Base-by-base conservation (phyloP, 176 grass and related monocot genomes). In the Ampelocalamus luodianensis region DNA sequence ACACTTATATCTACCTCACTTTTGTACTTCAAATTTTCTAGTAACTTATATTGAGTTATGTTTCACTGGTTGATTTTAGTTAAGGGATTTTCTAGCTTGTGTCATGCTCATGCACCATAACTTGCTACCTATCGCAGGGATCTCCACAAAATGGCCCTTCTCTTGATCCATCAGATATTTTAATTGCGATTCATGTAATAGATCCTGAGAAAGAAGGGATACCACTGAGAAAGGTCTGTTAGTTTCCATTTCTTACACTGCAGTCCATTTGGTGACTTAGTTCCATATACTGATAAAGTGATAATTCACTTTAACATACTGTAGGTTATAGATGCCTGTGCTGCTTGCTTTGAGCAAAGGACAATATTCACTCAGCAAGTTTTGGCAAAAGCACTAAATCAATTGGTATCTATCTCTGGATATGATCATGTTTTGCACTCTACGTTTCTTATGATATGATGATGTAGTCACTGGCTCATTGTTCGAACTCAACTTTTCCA, bases 111-210 rank as follows among this genome's bases (percentile, higher is more conserved):
- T 34, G 32, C 32, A 37, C 36, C 20, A 62, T 46, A 75, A 77
- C 46, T 82, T 90, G 27, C 60, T 78, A 29, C 38, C 48, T 89
- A 24, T 74, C 14, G 12, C 73, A 94, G 93, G 90, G 93, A 73
- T 90, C 93, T 60, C 71, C 96, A 20, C 88, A 88, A 64, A 90
- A 73, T 98, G 87, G 79, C 36, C 86, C 93, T 79, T 90, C 72
- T 76, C 93, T 95, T 74, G 88, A 89, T 37, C 93, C 93, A 75
- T 93, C 96, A 71, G 96, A 95, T 88, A 87, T 98, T 87, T 89
- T 98, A 73, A 98, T 95, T 84, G 89, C 91, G 6, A 93, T 98
- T 85, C 96, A 98, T 89, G 87, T 90, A 72, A 95, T 98, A 82
- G 91, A 93, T 85, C 93, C 96, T 81, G 93, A 95, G 11, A 98